Conservation (phyloP, 1,284 basidiomycete genomes). For the Microbotryomycetes sp. region DNA sequence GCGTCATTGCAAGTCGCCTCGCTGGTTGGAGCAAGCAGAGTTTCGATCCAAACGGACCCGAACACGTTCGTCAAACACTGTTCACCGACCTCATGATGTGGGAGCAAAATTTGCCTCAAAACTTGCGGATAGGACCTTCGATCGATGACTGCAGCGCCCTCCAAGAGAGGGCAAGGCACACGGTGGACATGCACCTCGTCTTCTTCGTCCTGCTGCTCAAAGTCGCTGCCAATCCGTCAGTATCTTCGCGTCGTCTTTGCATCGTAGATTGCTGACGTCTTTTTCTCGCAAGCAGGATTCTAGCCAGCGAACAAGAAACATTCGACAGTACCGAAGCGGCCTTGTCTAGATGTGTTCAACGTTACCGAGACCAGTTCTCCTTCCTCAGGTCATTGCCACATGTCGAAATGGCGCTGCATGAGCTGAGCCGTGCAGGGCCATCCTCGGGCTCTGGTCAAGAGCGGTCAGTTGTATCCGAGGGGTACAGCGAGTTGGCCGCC, state of each 20-base stretch:
- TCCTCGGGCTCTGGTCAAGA: background rate
- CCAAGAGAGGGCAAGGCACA: conserved; percentile 14
- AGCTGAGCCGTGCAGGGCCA: background rate
- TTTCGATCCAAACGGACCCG: conserved; percentile 10
- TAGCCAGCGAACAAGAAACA: too few species aligned
- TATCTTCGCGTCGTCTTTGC: too few species aligned
- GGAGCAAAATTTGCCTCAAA: conserved; percentile 9
- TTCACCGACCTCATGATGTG: conserved; percentile 9
- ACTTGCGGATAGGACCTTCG: conserved; percentile 12
- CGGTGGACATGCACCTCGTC: conserved; percentile 25
- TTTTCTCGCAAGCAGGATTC: too few species aligned
- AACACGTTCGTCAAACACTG: conserved; percentile 14
- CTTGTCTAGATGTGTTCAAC: too few species aligned
- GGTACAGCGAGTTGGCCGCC: background rate
- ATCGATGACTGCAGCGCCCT: conserved; percentile 1
- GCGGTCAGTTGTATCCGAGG: conserved; percentile 1
- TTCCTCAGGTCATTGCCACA: conserved; percentile 18
- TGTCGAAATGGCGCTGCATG: conserved; percentile 18
- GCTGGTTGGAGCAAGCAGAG: conserved; percentile 17
- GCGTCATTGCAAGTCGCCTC: conserved; percentile 18
- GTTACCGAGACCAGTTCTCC: conserved; percentile 15
- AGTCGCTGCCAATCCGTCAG: too few species aligned
- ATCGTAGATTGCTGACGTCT: too few species aligned
- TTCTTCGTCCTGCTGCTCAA: conserved; percentile 7
- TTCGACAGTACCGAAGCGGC: too few species aligned